Conservation (phyloP, 345 rosid genomes). For the Pistacia atlantica region DNA sequence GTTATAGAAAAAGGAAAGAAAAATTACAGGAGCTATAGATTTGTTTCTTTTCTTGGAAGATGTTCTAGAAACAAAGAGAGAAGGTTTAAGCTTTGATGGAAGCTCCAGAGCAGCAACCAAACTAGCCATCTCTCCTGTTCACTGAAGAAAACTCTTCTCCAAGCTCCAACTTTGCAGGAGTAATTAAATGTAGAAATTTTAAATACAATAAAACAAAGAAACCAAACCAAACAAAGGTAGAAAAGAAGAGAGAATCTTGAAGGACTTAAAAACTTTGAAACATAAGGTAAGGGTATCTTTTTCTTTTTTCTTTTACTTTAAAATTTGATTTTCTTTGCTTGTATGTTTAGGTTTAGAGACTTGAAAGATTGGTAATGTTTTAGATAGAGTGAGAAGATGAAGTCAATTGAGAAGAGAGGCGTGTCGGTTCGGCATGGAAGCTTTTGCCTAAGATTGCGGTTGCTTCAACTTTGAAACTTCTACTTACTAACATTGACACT, state of each 20-base stretch:
- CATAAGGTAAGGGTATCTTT: not conserved
- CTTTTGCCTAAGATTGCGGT: not conserved
- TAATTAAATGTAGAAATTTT: constrained; percentile 2
- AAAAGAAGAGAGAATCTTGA: constrained; percentile 6
- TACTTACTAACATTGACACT: not conserved
- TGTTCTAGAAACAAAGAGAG: constrained; percentile 39
- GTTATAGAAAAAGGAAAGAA: not conserved
- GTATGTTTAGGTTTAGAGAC: not conserved
- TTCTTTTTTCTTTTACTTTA: constrained; percentile 13
- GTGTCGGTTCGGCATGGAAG: not conserved
- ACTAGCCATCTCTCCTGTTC: constrained; percentile 42
- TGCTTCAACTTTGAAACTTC: not conserved
- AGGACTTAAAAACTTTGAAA: constrained; percentile 13
- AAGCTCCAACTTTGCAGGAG: constrained; percentile 31
- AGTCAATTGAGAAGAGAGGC: not conserved
- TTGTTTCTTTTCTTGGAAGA: constrained; percentile 46
- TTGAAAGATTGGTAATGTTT: not conserved
- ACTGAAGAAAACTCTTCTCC: constrained; percentile 11
- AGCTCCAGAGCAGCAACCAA: constrained; percentile 42
- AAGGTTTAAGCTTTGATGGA: constrained; percentile 46
- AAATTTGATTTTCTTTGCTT: constrained; percentile 20
- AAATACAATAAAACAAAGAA: not conserved
- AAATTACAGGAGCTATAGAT: constrained; percentile 57
- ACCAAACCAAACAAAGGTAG: not conserved
- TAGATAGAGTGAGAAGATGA: not conserved